phyloP scores from a whole-genome alignment of 495 filamentous ascomycete genomes.

The Thozetella sp. region DNA sequence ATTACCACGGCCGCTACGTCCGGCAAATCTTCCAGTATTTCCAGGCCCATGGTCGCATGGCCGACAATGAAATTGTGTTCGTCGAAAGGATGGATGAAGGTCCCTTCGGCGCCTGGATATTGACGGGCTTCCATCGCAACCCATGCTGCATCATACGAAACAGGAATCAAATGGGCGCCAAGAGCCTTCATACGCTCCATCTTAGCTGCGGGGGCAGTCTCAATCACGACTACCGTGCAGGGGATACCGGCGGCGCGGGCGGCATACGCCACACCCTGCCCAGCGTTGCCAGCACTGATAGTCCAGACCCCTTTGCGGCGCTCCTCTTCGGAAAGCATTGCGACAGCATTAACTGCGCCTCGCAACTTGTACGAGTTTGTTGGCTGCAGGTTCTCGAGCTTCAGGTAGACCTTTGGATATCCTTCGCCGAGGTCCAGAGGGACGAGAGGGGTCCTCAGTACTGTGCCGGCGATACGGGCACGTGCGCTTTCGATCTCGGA shows the following conservation, averaged over 20 bases:
- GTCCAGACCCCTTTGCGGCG: neutral
- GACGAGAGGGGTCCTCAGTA: neutral
- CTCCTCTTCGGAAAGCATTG: neutral
- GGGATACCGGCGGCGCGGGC: neutral
- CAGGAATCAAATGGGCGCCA: neutral
- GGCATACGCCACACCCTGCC: neutral
- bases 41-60: neutral
- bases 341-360: neutral
- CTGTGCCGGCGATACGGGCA: neutral
- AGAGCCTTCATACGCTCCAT: neutral
- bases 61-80: neutral
- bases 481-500: neutral
- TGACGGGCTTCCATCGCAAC: neutral
- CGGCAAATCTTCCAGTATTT: neutral
- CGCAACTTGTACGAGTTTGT: neutral
- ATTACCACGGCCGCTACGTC: neutral
- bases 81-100: neutral
- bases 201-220: neutral
- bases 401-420: neutral
- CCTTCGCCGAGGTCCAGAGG: neutral
- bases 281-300: neutral
- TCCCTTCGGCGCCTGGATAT: neutral
- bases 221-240: neutral
- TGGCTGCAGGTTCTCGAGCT: neutral
- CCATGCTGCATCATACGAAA: neutral